Percentiles rank a stretch among this genome's conserved stretches.
phyloP scores from a whole-genome alignment of 2,329 filamentous ascomycete species.

The Epicoccum nigrum region DNA sequence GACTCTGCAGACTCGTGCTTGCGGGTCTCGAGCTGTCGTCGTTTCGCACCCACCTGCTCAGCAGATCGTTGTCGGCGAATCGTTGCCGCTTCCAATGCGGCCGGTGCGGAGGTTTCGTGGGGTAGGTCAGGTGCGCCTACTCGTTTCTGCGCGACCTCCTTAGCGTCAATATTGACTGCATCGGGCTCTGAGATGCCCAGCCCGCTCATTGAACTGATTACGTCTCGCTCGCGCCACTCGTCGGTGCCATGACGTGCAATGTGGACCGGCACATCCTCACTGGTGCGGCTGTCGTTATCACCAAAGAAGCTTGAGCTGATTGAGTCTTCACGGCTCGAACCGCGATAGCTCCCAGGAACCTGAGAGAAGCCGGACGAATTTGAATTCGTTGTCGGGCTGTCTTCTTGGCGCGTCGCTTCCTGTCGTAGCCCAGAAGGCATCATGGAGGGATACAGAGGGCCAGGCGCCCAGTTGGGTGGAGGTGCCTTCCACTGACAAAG shows the following conservation, averaged over 20 bases:
- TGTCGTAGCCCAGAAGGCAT: conserved; percentile 69
- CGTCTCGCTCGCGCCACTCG: conserved; percentile 73
- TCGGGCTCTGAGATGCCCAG: conserved; percentile 75
- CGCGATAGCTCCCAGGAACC: conserved; percentile 74
- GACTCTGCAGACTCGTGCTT: conserved; percentile 80
- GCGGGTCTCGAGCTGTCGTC: conserved; percentile 75
- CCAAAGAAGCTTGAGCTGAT: conserved; percentile 88
- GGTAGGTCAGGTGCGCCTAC: conserved; percentile 36
- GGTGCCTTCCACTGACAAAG: conserved; percentile 94
- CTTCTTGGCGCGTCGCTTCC: conserved; percentile 67
- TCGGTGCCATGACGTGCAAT: conserved; percentile 74
- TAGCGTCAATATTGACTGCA: conserved; percentile 51
- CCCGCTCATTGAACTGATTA: conserved; percentile 62
- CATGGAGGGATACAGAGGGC: conserved; percentile 49
- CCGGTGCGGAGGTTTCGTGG: conserved; percentile 61
- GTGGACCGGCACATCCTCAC: conserved; percentile 77
- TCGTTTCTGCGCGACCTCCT: conserved; percentile 34
- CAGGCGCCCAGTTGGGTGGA: conserved; percentile 61
- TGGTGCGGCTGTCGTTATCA: conserved; percentile 76
- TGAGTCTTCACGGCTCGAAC: conserved; percentile 85
- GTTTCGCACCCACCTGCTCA: conserved; percentile 76
- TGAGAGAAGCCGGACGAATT: conserved; percentile 72
- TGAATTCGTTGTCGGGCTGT: conserved; percentile 78
- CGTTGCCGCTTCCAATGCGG: conserved; percentile 60
- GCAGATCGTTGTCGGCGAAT: conserved; percentile 69